Evolutionary conservation across 2,329 filamentous ascomycete species (phyloP), one percentile per base, ranked within the genome.

Genomic region (Fusarium sp.): DNA sequence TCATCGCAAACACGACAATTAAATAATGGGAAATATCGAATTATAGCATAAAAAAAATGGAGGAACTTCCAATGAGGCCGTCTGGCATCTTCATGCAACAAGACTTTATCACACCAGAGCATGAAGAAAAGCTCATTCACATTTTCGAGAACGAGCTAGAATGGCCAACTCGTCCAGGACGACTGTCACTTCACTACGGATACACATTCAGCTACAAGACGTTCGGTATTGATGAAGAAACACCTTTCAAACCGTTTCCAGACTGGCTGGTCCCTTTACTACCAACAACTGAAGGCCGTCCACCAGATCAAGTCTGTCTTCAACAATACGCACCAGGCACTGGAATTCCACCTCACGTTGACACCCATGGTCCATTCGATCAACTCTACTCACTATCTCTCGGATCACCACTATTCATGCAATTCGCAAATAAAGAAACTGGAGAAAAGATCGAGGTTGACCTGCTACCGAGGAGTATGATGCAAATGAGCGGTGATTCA

Each of bases 261-360:
- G 80, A 78, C 2, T 88, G 86, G 86, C 80, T 89, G 1, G 64
- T 77, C 6, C 84, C 85, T 2, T 78, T 88, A 2, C 80, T 88
- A 6, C 84, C 86, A 1, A 77, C 75, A 5, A 78, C 81, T 0
- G 85, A 86, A 62, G 69, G 69, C 3, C 80, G 84, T 0, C 81
- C 80, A 0, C 86, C 87, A 1, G 87, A 89, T 55, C 88, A 90
- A 74, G 87, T 90, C 70, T 89, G 87, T 69, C 79, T 89, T 18
- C 88, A 90, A 78, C 85, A 89, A 75, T 90, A 90, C 73, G 85
- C 88, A 0, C 88, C 88, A 0, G 88, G 88, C 9, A 81, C 85
- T 0, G 88, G 88, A 3, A 90, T 90, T 70, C 88, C 88, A 13
- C 88, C 88, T 1, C 88, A 90, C 71, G 87, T 87, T 57, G 88